A percentile compares a stretch with the other conserved stretches of the same genome.
Conservation (phyloP, 805 yeast genomes). For the Kazachstania psychrophila region DNA sequence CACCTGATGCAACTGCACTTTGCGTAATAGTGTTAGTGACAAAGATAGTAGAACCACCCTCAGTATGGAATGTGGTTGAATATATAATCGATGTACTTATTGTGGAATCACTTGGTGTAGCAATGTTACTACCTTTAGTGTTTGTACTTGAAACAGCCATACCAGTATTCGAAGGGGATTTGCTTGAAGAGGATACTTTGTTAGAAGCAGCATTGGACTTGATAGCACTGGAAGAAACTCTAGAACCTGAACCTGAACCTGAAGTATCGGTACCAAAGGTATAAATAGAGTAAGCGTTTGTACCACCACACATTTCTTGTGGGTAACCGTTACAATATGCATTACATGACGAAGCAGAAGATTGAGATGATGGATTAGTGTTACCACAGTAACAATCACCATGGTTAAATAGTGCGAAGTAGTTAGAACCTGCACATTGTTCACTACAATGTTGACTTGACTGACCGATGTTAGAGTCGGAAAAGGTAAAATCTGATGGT, state of each 20-base stretch:
- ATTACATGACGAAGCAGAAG: conserved; percentile 16
- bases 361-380: conserved; percentile 13
- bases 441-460: conserved; percentile 21
- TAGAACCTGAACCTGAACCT: conserved; percentile 4
- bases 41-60: conserved; percentile 25
- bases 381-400: conserved; percentile 29
- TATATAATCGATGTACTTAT: conserved; percentile 16
- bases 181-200: conserved; percentile 5
- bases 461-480: conserved; percentile 20
- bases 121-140: conserved; percentile 13
- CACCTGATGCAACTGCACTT: conserved; percentile 9
- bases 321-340: conserved; percentile 49
- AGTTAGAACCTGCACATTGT: conserved; percentile 19
- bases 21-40: conserved; percentile 23
- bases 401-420: conserved; percentile 25
- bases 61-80: conserved; percentile 20
- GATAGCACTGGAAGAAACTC: conserved; percentile 7
- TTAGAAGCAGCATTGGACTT: too few species aligned
- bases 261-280: conserved; percentile 20
- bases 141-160: background rate
- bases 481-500: conserved; percentile 23
- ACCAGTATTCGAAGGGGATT: conserved; percentile 5
- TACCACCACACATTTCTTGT: conserved; percentile 55
- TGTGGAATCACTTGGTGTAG: conserved; percentile 14
- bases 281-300: conserved; percentile 39